Evolutionary conservation across 768 basidiomycete species (phyloP).

Genomic region (Leccinum boreale): DNA sequence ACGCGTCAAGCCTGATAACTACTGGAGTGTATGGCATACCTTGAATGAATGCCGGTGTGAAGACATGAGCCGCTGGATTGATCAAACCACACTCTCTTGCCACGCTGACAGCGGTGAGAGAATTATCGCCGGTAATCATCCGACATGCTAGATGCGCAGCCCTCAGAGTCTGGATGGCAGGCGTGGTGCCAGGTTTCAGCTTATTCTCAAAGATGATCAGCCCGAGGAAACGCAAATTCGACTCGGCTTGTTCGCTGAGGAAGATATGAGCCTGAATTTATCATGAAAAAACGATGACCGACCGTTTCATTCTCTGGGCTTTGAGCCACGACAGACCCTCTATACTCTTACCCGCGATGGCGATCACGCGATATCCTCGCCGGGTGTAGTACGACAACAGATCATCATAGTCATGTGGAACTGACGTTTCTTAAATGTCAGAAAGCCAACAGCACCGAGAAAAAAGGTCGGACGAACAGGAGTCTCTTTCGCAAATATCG

Average conservation of each 20-base stretch:
- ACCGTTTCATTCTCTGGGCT: conserved; percentile 96
- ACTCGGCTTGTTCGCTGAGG: conserved; percentile 89
- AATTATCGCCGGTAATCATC: conserved; percentile 99
- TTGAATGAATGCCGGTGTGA: conserved; percentile 72
- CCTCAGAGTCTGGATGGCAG: conserved; percentile 85
- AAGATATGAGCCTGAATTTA: conserved; percentile 4
- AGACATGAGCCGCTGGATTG: conserved; percentile 85
- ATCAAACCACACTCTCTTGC: conserved; percentile 91
- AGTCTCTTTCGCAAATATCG: conserved; percentile 88
- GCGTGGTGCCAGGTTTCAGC: conserved; percentile 86
- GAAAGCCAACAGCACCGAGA: neutral
- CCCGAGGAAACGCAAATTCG: conserved; percentile 84
- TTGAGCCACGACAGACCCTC: conserved; percentile 95
- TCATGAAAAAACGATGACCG: conserved; percentile 16
- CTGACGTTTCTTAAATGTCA: conserved; percentile 39
- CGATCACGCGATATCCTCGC: conserved; percentile 96
- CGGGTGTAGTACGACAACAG: conserved; percentile 95
- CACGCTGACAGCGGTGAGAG: conserved; percentile 94
- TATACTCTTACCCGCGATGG: conserved; percentile 94
- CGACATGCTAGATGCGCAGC: conserved; percentile 89
- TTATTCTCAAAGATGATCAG: conserved; percentile 98
- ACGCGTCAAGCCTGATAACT: neutral
- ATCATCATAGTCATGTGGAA: conserved; percentile 95
- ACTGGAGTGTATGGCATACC: conserved; percentile 40
- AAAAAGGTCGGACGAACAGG: conserved; percentile 61